Evolutionary conservation across 2,329 filamentous ascomycete species (phyloP), one percentile per base, ranked within the genome.

Genomic region (Trichoderma polysporum): DNA sequence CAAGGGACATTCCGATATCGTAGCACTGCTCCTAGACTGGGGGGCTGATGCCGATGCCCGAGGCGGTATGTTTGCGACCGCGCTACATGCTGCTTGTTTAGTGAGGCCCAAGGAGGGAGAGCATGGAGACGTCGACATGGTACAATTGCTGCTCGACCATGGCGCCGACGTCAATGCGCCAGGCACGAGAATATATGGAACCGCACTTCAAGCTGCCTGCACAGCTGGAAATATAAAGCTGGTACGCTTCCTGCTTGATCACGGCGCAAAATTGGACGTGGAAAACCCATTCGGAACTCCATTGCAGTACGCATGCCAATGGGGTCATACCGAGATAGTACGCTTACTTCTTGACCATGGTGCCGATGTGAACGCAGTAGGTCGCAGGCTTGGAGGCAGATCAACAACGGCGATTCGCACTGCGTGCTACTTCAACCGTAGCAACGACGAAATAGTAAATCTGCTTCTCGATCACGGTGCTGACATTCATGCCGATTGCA

Each of bases 341-440:
- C 13, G 29, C 27, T 35, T 57, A n/a, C 66, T 63, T 17, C 22
- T 64, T 15, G 39, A 31, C 39, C 39, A 45, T 19, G 50, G 59
- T 22, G 65, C 65, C 27, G 56, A 61, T 15, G 35, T 56, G n/a
- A 61, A 66, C 15, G 56, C 41, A 29, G 41, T 54, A 45, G 45
- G 57, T 29, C 56, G 57, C n/a, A 47, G 27, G 10, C 47, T 45
- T 19, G 65, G 57, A 4, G 41, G 19, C 52, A 41, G 8, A 45
- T 45, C 8, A 45, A 49, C n/a, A n/a, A n/a, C n/a, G n/a, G n/a
- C n/a, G n/a, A n/a, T 45, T 9, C 41, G 22, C 9, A 45, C 41
- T 45, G n/a, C 41, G 3, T 45, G 41, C 41, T 45, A 19, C n/a
- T 4, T 1, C 12, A 19, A 22, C n/a, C 41, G n/a, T 19, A 45